These are phyloP conservation scores for Cytospora piceicola DNA, from an alignment of 2,329 filamentous ascomycete species.

Conservation along the genomic window DNA sequence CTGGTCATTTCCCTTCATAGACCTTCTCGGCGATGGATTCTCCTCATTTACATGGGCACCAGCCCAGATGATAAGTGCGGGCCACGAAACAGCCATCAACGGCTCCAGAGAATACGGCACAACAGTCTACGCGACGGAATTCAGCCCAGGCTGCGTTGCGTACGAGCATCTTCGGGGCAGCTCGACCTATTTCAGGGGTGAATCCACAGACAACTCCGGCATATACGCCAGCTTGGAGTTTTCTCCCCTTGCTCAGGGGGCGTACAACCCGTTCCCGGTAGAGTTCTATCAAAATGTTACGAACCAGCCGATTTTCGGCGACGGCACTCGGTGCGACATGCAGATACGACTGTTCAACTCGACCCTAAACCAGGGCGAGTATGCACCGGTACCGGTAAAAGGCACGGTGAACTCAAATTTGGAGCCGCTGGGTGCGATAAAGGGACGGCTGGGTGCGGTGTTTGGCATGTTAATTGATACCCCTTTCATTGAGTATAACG, in stretches of 20 bases:
- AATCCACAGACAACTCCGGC: conserved; percentile 31
- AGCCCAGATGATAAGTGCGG: conserved; percentile 50
- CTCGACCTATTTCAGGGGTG: conserved; percentile 35
- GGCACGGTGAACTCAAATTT: conserved; percentile 36
- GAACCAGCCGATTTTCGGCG: conserved; percentile 60
- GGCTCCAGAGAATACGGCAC: conserved; percentile 53
- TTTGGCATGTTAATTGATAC: conserved; percentile 40
- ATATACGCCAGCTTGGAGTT: conserved; percentile 40
- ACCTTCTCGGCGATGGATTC: conserved; percentile 53
- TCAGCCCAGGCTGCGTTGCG: conserved; percentile 54
- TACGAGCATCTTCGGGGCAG: conserved; percentile 42
- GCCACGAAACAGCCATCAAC: conserved; percentile 47
- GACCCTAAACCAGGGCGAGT: conserved; percentile 35
- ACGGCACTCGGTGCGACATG: conserved; percentile 47
- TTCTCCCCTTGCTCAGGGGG: conserved; percentile 24
- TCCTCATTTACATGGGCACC: conserved; percentile 57
- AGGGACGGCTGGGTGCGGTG: conserved; percentile 33
- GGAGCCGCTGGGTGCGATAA: conserved; percentile 32
- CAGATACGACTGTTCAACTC: conserved; percentile 42
- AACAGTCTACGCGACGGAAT: conserved; percentile 45
- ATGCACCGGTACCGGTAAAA: conserved; percentile 35
- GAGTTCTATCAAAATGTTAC: conserved; percentile 54
- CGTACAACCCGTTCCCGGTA: conserved; percentile 42
- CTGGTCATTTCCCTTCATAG: conserved; percentile 60
- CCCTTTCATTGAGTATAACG: conserved; percentile 42